phyloP scores from a whole-genome alignment of 176 grass and related monocot species.

The Chloris gayana region DNA sequence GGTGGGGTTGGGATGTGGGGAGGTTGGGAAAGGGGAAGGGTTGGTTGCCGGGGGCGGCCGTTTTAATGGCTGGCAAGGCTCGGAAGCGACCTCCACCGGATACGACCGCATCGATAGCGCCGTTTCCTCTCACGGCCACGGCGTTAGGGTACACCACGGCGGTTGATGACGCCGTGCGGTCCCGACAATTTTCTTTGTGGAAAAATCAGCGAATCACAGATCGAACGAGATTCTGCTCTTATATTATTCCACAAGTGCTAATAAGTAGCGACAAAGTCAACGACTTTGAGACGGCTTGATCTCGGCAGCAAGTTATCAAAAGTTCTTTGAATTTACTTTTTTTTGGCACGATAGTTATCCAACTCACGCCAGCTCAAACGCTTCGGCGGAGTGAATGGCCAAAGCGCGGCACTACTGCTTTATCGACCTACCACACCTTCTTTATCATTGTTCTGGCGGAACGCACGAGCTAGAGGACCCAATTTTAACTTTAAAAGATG shows the following conservation, averaged over 20 bases:
- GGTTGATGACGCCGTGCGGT: not conserved
- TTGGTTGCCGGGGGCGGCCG: constrained; percentile 9
- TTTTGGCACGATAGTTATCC: not conserved
- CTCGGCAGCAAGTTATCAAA: not conserved
- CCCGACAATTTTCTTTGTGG: not conserved
- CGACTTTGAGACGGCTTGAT: not conserved
- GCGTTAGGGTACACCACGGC: constrained; percentile 36
- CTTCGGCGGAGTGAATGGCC: not conserved
- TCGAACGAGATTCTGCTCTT: not conserved
- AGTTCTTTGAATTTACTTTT: not conserved
- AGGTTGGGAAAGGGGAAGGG: constrained; percentile 29
- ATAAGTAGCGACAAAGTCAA: not conserved
- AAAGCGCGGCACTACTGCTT: not conserved
- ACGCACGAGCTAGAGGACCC: not conserved
- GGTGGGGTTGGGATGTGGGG: not conserved
- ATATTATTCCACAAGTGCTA: not conserved
- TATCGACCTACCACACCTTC: not conserved
- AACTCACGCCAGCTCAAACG: not conserved
- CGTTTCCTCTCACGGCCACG: constrained; percentile 41
- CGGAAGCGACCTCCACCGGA: constrained; percentile 66
- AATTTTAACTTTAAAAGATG: not conserved
- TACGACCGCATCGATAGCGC: constrained; percentile 57
- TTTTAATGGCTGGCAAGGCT: constrained; percentile 47
- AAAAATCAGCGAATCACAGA: not conserved
- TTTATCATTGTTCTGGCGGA: not conserved